Base-by-base conservation (phyloP, 306 rosid genomes). In the Oemleria cerasiformis region DNA sequence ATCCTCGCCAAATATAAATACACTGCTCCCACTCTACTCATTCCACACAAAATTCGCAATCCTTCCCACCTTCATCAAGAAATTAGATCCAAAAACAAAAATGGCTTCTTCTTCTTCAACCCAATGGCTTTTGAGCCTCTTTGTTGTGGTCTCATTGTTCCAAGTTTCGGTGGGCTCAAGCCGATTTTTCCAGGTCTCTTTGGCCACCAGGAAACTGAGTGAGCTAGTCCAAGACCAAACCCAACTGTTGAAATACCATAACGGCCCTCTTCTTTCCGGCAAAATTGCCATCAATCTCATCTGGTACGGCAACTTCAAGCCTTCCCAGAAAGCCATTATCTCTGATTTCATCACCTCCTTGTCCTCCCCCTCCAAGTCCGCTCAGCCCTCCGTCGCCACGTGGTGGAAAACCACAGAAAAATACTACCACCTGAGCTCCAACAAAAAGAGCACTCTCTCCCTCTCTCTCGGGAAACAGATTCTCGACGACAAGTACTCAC, bases 361-460 rank as follows among this genome's bases (percentile, higher is more conserved):
- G 0, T 79, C 90, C 5, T 84, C 86, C 4, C 2, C 70, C 0
- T 3, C 73, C 1, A 75, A 51, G 1, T 50, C 38, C 61, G 39
- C 8, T 51, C 72, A 79, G 44, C 87, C 96, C 13, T 85, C 96
- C 0, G 88, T 84, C 10, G 78, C 80, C 66, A 51, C 75, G 9
- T 86, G 96, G 97, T 91, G 96, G 96, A 80, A 85, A 69, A 69
- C 77, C 76, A 84, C 73, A 2, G 88, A 89, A 8, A 86, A 81
- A 30, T 78, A 81, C 78, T 65, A 42, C 50, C 63, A 34, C 20
- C 30, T 36, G 56, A 75, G 39, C 38, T 48, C 72, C 54, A 84
- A 69, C 41, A 84, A 65, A 20, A 49, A 79, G 8, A 39, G 74
- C 8, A 51, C 80, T 2, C 82, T 82, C 0, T 30, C 65, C 8